Base-by-base conservation (phyloP, 1,139 yeast species). In the Lodderomyces margitis region DNA sequence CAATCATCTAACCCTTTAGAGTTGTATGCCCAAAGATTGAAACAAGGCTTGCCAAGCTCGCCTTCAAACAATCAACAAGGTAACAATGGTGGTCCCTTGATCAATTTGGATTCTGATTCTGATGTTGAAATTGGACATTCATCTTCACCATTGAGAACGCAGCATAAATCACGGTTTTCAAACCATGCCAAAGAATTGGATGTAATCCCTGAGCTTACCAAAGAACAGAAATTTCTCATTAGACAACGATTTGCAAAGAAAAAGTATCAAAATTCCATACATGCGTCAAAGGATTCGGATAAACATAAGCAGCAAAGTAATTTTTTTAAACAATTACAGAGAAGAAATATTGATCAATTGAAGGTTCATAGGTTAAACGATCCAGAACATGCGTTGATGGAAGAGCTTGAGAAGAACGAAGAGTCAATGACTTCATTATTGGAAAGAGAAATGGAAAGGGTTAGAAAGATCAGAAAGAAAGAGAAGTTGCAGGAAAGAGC, bases 361-460 rank as follows among this genome's bases (percentile, higher is more conserved):
- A 62, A 58, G 43, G 54, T 50, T 5, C 47, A 53, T 33, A 58
- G 52, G 38, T 43, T 53, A 24, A 46, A 54, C 19, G 59, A 63
- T 40, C 70, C 72, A 3, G 63, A 64, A 28, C 52, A 59, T 24
- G 66, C 61, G 21, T 49, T 61, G 8, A 47, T 61, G 33, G 62
- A 63, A 39, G 74, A 68, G 43, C 55, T 68, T 36, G 70, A 69
- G 42, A 61, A 68, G 49, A 73, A 68, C 40, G 74, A 68, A 38
- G 74, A 68, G 40, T 59, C 64, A 17, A 67, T 68, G 73, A 74
- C 72, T 3, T 59, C 67, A n/a, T 64, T 83, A 36, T 66, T 83
- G 49, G 88, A 83, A 50, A 71, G 78, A 44, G 91, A 84, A 54
- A 71, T 80, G 52, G 75, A 75, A 47, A 66, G 82, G 48, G 77